Conservation (phyloP, 1,284 basidiomycete genomes). For the Marasmius tenuissimus region DNA sequence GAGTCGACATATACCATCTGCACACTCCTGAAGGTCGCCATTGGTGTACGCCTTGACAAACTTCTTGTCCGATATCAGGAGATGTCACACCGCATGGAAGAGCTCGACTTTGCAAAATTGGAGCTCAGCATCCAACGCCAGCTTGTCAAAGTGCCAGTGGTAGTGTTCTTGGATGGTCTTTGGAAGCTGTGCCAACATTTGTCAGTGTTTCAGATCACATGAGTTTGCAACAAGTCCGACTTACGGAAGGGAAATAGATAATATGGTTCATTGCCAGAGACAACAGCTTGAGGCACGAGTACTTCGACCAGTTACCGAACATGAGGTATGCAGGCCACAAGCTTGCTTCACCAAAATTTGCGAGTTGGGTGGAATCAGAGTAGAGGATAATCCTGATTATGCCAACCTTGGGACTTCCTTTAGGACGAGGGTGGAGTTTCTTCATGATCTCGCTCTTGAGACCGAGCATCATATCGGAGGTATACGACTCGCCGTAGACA, state of each 20-base stretch:
- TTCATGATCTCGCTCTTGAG: neutral
- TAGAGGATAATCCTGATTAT: slow-evolving; percentile 9
- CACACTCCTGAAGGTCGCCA: slow-evolving; percentile 28
- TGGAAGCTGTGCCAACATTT: too few species aligned
- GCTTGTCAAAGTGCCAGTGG: slow-evolving; percentile 9
- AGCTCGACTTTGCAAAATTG: slow-evolving; percentile 29
- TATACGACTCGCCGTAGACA: slow-evolving; percentile 2
- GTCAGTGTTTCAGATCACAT: too few species aligned
- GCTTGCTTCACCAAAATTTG: slow-evolving; percentile 27
- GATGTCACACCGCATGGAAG: slow-evolving; percentile 29
- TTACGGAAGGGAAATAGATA: slow-evolving; percentile 7
- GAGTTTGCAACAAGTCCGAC: too few species aligned
- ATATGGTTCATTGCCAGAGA: slow-evolving; percentile 21
- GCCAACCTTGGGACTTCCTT: neutral
- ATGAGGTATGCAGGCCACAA: slow-evolving; percentile 31
- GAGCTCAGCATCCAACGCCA: slow-evolving; percentile 17
- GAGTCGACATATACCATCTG: slow-evolving; percentile 23
- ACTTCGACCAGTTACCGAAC: slow-evolving; percentile 30
- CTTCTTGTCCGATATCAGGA: slow-evolving; percentile 23
- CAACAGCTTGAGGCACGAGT: slow-evolving; percentile 16
- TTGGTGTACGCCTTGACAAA: slow-evolving; percentile 31
- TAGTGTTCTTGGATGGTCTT: slow-evolving; percentile 24
- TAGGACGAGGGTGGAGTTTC: neutral
- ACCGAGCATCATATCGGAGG: neutral
- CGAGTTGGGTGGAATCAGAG: slow-evolving; percentile 26